A percentile compares a stretch with the other conserved stretches of the same genome.
phyloP scores from a whole-genome alignment of 2,329 filamentous ascomycete genomes.

The Fusarium burgessii region DNA sequence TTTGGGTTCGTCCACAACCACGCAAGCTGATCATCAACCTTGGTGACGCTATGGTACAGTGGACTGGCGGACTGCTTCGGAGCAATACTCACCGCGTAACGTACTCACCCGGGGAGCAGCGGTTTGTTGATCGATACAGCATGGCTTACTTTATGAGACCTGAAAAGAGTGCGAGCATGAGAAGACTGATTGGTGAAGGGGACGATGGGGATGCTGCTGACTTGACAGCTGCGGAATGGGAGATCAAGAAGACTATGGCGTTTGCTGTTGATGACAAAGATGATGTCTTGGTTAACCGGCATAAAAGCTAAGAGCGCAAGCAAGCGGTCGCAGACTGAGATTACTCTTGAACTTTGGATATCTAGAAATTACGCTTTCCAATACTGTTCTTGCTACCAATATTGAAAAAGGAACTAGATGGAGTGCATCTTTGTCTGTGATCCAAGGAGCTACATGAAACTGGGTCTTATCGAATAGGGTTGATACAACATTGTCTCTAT shows the following conservation, averaged over 20 bases:
- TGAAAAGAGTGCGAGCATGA: neutral
- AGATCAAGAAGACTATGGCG: neutral
- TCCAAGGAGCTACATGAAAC: too few species aligned
- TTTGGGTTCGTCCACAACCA: neutral
- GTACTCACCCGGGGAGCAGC: neutral
- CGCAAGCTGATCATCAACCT: neutral
- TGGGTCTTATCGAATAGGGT: too few species aligned
- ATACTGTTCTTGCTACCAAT: neutral
- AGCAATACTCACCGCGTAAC: neutral
- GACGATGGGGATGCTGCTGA: neutral
- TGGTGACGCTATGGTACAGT: neutral
- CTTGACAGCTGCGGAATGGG: neutral
- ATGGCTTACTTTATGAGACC: neutral
- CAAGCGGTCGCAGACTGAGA: neutral
- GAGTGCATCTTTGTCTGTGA: too few species aligned
- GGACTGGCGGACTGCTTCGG: neutral
- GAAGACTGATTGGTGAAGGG: neutral
- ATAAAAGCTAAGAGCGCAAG: neutral
- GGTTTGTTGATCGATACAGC: neutral
- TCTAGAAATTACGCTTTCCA: neutral
- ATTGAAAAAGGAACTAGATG: too few species aligned
- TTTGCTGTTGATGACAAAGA: neutral
- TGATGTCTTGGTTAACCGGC: neutral
- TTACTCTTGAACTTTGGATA: neutral
- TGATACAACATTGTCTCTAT: too few species aligned